These are phyloP conservation scores for Globisporangium takayamanum DNA, from an alignment of 352 stramenopile species.

Conservation along the genomic window DNA sequence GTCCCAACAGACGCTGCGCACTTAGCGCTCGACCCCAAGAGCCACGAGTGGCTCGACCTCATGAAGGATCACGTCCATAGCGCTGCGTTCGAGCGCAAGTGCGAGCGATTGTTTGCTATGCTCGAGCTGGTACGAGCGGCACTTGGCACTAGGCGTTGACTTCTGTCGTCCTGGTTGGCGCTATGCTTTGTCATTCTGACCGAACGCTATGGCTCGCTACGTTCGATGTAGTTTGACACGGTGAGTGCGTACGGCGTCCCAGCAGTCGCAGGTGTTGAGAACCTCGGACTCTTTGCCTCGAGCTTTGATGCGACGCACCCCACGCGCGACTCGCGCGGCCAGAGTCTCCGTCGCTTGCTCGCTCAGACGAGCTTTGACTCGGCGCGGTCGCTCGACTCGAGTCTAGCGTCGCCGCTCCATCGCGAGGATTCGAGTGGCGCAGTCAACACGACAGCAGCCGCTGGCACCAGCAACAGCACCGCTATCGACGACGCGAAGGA, in stretches of 20 bases:
- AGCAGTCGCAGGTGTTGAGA: constrained; percentile 47
- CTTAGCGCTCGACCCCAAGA: constrained; percentile 23
- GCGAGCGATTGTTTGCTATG: constrained; percentile 43
- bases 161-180: neutral
- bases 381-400: constrained; percentile 11
- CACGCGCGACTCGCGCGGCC: constrained; percentile 21
- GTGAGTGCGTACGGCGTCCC: constrained; percentile 60
- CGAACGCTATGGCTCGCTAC: neutral
- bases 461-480: neutral
- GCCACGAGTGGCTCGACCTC: constrained; percentile 32
- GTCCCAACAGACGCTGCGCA: constrained; percentile 28
- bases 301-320: constrained; percentile 25
- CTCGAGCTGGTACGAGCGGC: constrained; percentile 44
- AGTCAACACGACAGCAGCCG: too few species aligned
- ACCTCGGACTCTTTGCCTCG: constrained; percentile 42
- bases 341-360: constrained; percentile 36
- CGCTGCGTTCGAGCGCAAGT: constrained; percentile 35
- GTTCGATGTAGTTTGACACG: constrained; percentile 41
- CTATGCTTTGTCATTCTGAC: neutral
- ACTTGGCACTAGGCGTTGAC: neutral
- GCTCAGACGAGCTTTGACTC: constrained; percentile 17
- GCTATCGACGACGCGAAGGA: neutral
- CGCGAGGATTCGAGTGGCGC: too few species aligned
- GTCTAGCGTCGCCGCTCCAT: constrained; percentile 1
- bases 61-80: constrained; percentile 36